Conservation (phyloP, 2,329 filamentous ascomycete species). For the Venturia asperata region DNA sequence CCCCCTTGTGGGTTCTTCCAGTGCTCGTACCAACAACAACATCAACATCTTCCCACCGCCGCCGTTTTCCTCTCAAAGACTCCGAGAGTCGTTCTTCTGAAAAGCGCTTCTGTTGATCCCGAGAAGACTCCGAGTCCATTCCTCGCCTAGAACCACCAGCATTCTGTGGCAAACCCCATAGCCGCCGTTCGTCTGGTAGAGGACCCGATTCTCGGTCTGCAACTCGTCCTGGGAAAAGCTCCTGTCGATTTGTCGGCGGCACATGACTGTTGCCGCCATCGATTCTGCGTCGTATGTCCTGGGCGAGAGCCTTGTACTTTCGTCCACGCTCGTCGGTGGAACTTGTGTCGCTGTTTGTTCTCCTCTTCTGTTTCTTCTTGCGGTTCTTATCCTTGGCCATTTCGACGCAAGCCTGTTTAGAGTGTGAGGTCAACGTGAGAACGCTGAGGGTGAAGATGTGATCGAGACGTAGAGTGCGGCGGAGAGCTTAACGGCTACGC, state of each 20-base stretch:
- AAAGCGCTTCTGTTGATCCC: background rate
- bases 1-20: background rate
- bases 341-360: background rate
- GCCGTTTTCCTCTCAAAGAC: background rate
- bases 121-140: background rate
- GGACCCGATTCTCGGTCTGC: background rate
- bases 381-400: background rate
- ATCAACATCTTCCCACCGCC: background rate
- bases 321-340: background rate
- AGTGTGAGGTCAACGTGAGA: background rate
- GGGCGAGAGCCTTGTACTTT: conserved; percentile 6
- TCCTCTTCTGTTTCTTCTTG: conserved; percentile 5
- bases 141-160: background rate
- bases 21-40: background rate
- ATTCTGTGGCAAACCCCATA: background rate
- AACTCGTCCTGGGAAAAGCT: background rate
- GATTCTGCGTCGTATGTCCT: background rate
- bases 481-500: background rate
- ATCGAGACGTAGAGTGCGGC: background rate
- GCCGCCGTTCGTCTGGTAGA: background rate
- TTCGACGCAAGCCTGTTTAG: background rate
- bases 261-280: background rate
- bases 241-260: background rate
- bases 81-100: background rate
- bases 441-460: background rate